These are phyloP conservation scores for Raphanus hybrid DNA, from an alignment of 441 rosid species.

Conservation along the genomic window DNA sequence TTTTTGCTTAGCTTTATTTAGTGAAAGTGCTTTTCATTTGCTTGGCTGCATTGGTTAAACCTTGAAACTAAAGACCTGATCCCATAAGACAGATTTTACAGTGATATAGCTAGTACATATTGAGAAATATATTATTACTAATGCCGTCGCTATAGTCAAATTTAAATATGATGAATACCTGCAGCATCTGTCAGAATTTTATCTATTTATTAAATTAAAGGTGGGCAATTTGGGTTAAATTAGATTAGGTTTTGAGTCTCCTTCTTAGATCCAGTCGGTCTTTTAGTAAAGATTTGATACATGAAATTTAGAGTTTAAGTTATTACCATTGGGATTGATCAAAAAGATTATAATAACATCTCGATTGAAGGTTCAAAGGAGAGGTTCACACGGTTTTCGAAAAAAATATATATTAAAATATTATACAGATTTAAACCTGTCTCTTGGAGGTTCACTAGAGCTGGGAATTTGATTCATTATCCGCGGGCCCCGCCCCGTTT, in stretches of 20 bases:
- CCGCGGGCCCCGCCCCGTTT: too few species aligned
- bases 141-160: slow-evolving; percentile 3
- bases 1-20: slow-evolving; percentile 39
- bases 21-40: slow-evolving; percentile 37
- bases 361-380: too few species aligned
- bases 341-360: background rate
- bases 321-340: background rate
- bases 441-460: too few species aligned
- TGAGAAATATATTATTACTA: background rate
- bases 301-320: background rate
- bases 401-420: too few species aligned
- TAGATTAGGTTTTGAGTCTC: background rate
- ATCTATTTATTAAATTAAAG: background rate
- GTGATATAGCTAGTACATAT: background rate
- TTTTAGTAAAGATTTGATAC: background rate
- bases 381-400: too few species aligned
- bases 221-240: background rate
- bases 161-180: background rate
- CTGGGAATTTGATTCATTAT: too few species aligned
- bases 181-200: background rate
- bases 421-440: too few species aligned
- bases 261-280: background rate
- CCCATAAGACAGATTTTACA: slow-evolving; percentile 3
- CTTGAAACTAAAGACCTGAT: slow-evolving; percentile 31
- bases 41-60: slow-evolving; percentile 22